Evolutionary conservation across 371 early-diverging fungal species (phyloP), one percentile per base, ranked within the genome.

Genomic region (Mortierella sp.): DNA sequence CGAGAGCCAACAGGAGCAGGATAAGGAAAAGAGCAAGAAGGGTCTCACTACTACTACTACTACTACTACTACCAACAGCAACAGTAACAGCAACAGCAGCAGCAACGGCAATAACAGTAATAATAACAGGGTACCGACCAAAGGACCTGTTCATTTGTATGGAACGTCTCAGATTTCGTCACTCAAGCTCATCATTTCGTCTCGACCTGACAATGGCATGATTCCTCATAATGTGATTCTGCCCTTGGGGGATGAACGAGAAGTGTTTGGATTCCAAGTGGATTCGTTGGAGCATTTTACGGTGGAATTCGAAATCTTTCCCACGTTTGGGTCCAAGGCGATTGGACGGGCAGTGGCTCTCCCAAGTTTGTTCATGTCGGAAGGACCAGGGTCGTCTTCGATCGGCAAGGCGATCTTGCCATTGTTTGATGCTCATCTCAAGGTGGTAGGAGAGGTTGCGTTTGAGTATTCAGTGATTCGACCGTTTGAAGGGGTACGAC

Each of bases 251-350:
- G 94, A 96, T 47, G 92, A 93, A 52, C 83, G 87, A 18, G 93
- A 93, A 58, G 87, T 90, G 2, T 94, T 91, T 62, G 91, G 90
- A 6, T 98, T 96, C 85, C 92, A 94, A 61, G 91, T 96, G 1
- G 94, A 94, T 61, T 82, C 89, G 37, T 77, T 91, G 25, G 87
- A 85, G n/a, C 87, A 92, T 37, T 93, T 96, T 73, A 85, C 91
- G 16, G 72, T 98, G 12, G 96, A 98, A 69, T 95, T 98, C 83
- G 92, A 93, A 68, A 92, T 98, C 7, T 95, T 89, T 69, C 97
- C 98, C 5, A 94, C 96, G 4, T 98, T 97, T 86, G 98, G 99
- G 1, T 94, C 96, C 44, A 93, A 94, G 74, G 87, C 94, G 4
- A 91, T 98, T n/a, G 99, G 96, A n/a, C 89, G 94, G 53, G 96